These are phyloP conservation scores for Leccinellum luteum DNA, from an alignment of 768 basidiomycete genomes.

Conservation along the genomic window DNA sequence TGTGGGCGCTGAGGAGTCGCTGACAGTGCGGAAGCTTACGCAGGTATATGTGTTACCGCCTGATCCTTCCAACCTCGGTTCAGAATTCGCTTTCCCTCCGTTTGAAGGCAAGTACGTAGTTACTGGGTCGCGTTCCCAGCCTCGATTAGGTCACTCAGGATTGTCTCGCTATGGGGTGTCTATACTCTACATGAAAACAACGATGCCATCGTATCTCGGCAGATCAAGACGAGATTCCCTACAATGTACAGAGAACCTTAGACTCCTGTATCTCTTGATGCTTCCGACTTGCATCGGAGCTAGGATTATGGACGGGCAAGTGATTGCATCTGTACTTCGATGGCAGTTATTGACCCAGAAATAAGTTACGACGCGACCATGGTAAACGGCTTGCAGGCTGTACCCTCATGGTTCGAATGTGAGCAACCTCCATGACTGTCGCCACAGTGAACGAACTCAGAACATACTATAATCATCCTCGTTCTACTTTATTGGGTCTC, in stretches of 20 bases:
- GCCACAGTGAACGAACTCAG: background rate
- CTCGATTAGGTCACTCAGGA: too few relatives aligned
- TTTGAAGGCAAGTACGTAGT: too few relatives aligned
- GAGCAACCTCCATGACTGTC: background rate
- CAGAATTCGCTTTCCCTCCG: too few relatives aligned
- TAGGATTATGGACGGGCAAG: slow-evolving; percentile 19
- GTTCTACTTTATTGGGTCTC: background rate
- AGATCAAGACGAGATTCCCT: slow-evolving; percentile 48
- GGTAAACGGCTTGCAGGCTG: background rate
- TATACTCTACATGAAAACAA: background rate
- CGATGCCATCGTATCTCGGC: slow-evolving; percentile 13
- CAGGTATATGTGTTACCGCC: too few relatives aligned
- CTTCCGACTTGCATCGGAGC: slow-evolving; percentile 38
- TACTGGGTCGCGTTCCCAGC: too few relatives aligned
- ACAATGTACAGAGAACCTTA: slow-evolving; percentile 65
- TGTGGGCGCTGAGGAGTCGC: too few relatives aligned
- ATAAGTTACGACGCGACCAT: background rate
- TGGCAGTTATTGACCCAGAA: background rate
- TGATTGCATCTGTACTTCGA: background rate
- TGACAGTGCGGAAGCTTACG: too few relatives aligned
- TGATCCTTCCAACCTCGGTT: too few relatives aligned
- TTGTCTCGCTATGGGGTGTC: background rate
- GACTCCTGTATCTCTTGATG: slow-evolving; percentile 59
- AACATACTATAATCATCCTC: background rate
- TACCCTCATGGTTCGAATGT: too few relatives aligned